phyloP scores from a whole-genome alignment of 2,329 filamentous ascomycete genomes.

The Aureobasidium subglaciale region DNA sequence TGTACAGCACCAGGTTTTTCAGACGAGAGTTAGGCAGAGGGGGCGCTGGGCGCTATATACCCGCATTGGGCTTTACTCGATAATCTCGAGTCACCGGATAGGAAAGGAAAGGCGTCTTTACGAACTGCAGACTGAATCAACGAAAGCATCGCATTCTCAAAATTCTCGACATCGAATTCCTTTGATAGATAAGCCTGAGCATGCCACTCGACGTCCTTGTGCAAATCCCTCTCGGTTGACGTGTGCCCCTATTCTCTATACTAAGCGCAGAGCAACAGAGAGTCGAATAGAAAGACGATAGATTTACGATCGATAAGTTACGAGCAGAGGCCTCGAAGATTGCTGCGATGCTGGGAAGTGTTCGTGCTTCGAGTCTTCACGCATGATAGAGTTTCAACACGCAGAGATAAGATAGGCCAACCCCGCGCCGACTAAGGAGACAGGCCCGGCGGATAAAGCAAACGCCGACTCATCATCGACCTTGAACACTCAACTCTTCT shows the following conservation, averaged over 20 bases:
- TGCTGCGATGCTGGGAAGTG: too few relatives aligned
- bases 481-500: background rate
- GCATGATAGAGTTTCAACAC: too few relatives aligned
- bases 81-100: background rate
- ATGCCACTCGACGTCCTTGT: background rate
- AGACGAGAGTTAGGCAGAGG: background rate
- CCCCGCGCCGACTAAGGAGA: background rate
- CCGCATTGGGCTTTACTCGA: slow-evolving; percentile 9
- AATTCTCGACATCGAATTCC: background rate
- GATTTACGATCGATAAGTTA: too few relatives aligned
- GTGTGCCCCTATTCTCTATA: too few relatives aligned
- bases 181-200: background rate
- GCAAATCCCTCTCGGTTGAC: too few relatives aligned
- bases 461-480: too few relatives aligned
- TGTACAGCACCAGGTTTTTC: background rate
- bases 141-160: background rate
- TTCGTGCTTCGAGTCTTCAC: too few relatives aligned
- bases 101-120: background rate
- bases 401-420: slow-evolving; percentile 13
- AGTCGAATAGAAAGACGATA: too few relatives aligned
- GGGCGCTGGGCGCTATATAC: slow-evolving; percentile 16
- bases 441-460: background rate
- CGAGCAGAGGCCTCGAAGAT: too few relatives aligned
- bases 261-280: too few relatives aligned
- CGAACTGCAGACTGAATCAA: background rate